Evolutionary conservation across 768 basidiomycete genomes (phyloP).

Genomic region (Tricholoma matsutake): DNA sequence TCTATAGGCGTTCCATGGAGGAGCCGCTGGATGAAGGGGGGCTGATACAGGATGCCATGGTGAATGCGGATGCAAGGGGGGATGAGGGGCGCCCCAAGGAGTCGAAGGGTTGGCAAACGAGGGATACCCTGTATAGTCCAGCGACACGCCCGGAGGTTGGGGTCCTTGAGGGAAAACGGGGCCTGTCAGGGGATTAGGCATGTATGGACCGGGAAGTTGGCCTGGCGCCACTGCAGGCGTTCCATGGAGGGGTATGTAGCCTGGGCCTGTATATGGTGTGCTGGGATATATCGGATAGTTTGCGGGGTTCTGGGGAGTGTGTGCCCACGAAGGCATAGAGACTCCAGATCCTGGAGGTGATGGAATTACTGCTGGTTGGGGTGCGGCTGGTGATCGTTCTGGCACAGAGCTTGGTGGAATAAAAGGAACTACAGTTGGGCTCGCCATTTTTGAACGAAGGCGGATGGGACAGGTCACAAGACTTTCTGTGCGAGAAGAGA

Average conservation of each 20-base stretch:
- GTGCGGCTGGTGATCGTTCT: slow-evolving; percentile 24
- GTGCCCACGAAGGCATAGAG: slow-evolving; percentile 29
- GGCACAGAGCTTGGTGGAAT: slow-evolving; percentile 37
- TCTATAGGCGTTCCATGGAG: background rate
- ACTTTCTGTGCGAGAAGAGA: background rate
- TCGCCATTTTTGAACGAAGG: slow-evolving; percentile 12
- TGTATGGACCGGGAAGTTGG: slow-evolving; percentile 3
- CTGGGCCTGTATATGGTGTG: slow-evolving; percentile 35
- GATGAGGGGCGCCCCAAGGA: background rate
- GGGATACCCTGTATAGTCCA: slow-evolving; percentile 25
- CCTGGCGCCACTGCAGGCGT: slow-evolving; percentile 17
- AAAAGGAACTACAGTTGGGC: slow-evolving; percentile 26
- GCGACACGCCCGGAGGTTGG: slow-evolving; percentile 8
- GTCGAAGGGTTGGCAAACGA: background rate
- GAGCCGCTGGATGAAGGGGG: background rate
- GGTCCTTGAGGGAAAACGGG: slow-evolving; percentile 11
- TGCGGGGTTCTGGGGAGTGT: slow-evolving; percentile 29
- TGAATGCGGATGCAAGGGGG: background rate
- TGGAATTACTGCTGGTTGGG: slow-evolving; percentile 35
- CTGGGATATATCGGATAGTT: slow-evolving; percentile 37
- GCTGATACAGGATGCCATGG: background rate
- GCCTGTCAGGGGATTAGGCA: slow-evolving; percentile 9
- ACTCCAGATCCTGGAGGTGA: slow-evolving; percentile 17
- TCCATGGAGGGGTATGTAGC: slow-evolving; percentile 32
- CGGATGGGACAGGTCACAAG: background rate